Evolutionary conservation across 2,329 filamentous ascomycete genomes (phyloP).

Genomic region (Fusarium sororula): DNA sequence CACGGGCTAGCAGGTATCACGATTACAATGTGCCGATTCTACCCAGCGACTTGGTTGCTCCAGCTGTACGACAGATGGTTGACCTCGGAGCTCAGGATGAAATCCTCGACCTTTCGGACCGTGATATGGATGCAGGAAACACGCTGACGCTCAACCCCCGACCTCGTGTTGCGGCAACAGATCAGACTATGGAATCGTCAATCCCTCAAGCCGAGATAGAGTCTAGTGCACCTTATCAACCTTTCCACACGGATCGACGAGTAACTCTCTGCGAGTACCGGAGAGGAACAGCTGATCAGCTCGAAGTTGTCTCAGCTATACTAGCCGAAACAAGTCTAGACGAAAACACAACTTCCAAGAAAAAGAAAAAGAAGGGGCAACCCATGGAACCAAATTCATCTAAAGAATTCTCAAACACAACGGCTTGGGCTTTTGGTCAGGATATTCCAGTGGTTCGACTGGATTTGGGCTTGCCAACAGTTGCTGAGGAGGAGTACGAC

Average conservation of each 20-base stretch:
- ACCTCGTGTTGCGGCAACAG: slow-evolving; percentile 48
- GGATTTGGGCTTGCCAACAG: slow-evolving; percentile 58
- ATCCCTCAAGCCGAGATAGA: slow-evolving; percentile 88
- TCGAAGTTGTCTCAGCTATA: slow-evolving; percentile 51
- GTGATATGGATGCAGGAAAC: slow-evolving; percentile 63
- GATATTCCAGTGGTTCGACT: slow-evolving; percentile 60
- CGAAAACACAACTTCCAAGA: slow-evolving; percentile 48
- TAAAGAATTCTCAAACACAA: slow-evolving; percentile 25
- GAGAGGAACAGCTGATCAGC: slow-evolving; percentile 44
- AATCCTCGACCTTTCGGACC: slow-evolving; percentile 62
- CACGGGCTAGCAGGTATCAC: slow-evolving; percentile 66
- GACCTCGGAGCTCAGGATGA: slow-evolving; percentile 62
- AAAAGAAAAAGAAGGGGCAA: slow-evolving; percentile 50
- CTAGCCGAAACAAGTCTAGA: slow-evolving; percentile 55
- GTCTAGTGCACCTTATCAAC: slow-evolving; percentile 93
- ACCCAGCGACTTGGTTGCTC: slow-evolving; percentile 67
- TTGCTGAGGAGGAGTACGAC: slow-evolving; percentile 62
- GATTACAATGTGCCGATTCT: slow-evolving; percentile 74
- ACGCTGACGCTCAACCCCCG: slow-evolving; percentile 61
- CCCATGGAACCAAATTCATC: slow-evolving; percentile 27
- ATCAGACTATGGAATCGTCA: slow-evolving; percentile 66
- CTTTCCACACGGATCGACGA: slow-evolving; percentile 90
- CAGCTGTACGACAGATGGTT: slow-evolving; percentile 64
- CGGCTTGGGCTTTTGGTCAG: slow-evolving; percentile 69
- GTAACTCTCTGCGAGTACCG: slow-evolving; percentile 79